Base-by-base conservation (phyloP, 176 grass and related monocot genomes). In the Oryza meridionalis region DNA sequence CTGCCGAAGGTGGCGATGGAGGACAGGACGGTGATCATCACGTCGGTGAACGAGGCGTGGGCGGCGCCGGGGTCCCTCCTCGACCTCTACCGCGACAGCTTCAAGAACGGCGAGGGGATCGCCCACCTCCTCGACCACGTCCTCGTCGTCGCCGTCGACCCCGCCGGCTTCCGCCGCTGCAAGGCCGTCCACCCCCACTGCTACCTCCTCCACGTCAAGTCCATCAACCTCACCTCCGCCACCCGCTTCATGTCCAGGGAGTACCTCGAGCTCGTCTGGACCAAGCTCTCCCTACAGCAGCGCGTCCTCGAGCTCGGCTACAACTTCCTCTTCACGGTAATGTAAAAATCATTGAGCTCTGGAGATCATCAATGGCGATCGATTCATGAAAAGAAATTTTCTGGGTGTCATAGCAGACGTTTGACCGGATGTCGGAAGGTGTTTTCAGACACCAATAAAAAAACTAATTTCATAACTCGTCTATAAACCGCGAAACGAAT, bases 251-350 rank as follows among this genome's bases (percentile, higher is more conserved):
- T 80, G 87, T 67, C 81, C 58, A 78, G 68, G 37, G 86, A 78
- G 8, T 97, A 88, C 84, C 14, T 94, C 7, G 87, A 97, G 69
- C 82, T 94, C 17, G 87, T 92, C 27, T 97, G 92, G 94, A 70
- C 62, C 46, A 92, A 89, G 78, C 59, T 94, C 11, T 67, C 78
- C 4, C 69, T 97, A 16, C 92, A 90, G 61, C 82, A 86, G 22
- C 64, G 55, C 3, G 51, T 97, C 42, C 83, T 97, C 0, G 76
- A 92, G 77, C 83, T 94, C 1, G 92, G 94, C 16, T 97, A 97
- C 88, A 94, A 67, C 77, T 92, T 90, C 43, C 49, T 97, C 29
- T 94, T 89, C 80, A 90, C 90, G 77, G 94, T 93, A 83, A 49
- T 40, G 38, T 40, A 38, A 7, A 42, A 31, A 31, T 31, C 29